Evolutionary conservation across 2,329 filamentous ascomycete species (phyloP).

Genomic region (Trichoderma harzianum): DNA sequence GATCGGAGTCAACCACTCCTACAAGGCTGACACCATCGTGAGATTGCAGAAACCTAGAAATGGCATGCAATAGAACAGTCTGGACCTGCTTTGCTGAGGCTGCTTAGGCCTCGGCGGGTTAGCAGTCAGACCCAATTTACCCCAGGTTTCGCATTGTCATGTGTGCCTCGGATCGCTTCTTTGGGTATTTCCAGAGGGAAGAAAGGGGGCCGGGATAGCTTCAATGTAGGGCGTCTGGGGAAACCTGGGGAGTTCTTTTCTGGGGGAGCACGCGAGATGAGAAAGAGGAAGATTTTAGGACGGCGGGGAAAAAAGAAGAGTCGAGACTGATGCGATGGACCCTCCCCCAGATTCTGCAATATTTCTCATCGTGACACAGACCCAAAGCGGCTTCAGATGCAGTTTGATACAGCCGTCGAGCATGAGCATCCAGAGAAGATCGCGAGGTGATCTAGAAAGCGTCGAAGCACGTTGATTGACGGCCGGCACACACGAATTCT

Average conservation of each 20-base stretch:
- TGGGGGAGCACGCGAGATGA: conserved; percentile 4
- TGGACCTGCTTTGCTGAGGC: background rate
- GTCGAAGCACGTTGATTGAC: background rate
- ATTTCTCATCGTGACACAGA: background rate
- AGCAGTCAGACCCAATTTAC: background rate
- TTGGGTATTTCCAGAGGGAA: background rate
- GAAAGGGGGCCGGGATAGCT: background rate
- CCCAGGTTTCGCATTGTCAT: background rate
- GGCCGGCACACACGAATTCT: background rate
- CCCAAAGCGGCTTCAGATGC: background rate
- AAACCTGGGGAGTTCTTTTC: background rate
- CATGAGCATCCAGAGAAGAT: background rate
- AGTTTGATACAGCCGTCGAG: background rate
- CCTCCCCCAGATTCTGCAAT: conserved; percentile 4
- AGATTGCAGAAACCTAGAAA: background rate
- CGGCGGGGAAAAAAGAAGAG: background rate
- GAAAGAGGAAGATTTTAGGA: background rate
- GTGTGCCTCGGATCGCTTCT: conserved; percentile 14
- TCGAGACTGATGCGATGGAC: conserved; percentile 5
- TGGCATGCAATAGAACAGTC: conserved; percentile 8
- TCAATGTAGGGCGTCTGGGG: background rate
- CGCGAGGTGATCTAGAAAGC: background rate
- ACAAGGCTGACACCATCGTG: conserved; percentile 10
- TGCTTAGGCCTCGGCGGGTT: background rate
- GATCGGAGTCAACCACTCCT: background rate